phyloP scores from a whole-genome alignment of 2,329 filamentous ascomycete species.

The Zasmidium angulare region DNA sequence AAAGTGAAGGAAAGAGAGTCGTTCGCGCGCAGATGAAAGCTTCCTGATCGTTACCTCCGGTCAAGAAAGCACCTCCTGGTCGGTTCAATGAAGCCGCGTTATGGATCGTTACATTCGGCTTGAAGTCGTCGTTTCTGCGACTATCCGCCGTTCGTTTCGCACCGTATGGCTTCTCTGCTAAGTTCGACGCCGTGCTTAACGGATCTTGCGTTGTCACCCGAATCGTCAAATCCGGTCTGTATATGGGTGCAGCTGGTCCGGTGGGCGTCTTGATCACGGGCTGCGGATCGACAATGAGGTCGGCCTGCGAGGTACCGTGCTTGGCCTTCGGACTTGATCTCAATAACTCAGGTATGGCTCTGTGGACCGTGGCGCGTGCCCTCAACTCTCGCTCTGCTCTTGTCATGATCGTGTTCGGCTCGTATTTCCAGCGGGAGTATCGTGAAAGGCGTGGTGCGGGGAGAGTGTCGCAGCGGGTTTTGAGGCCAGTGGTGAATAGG shows the following conservation, averaged over 20 bases:
- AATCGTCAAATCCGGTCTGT: conserved; percentile 37
- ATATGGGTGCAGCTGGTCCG: conserved; percentile 10
- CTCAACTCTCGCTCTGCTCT: conserved; percentile 27
- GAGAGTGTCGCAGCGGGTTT: not conserved
- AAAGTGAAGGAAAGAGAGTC: conserved; percentile 59
- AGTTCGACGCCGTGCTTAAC: conserved; percentile 49
- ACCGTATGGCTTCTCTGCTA: conserved; percentile 25
- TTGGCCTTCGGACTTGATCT: conserved; percentile 55
- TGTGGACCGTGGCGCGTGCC: conserved; percentile 58
- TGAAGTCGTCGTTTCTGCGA: conserved; percentile 26
- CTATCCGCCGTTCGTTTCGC: conserved; percentile 18
- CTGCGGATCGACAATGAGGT: conserved; percentile 49
- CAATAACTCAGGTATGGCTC: conserved; percentile 58
- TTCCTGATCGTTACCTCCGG: conserved; percentile 61
- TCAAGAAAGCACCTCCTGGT: conserved; percentile 61
- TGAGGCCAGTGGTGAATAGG: not conserved
- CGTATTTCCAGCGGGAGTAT: not conserved
- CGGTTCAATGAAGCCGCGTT: conserved; percentile 65
- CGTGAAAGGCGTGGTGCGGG: not conserved
- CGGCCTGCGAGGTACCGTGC: conserved; percentile 54
- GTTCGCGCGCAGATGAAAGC: conserved; percentile 62
- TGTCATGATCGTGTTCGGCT: conserved; percentile 17
- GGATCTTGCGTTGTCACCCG: conserved; percentile 54
- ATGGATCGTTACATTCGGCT: conserved; percentile 53
- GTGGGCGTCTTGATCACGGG: conserved; percentile 22